Conservation (phyloP, 1,139 yeast species). For the Taphrina populina region DNA sequence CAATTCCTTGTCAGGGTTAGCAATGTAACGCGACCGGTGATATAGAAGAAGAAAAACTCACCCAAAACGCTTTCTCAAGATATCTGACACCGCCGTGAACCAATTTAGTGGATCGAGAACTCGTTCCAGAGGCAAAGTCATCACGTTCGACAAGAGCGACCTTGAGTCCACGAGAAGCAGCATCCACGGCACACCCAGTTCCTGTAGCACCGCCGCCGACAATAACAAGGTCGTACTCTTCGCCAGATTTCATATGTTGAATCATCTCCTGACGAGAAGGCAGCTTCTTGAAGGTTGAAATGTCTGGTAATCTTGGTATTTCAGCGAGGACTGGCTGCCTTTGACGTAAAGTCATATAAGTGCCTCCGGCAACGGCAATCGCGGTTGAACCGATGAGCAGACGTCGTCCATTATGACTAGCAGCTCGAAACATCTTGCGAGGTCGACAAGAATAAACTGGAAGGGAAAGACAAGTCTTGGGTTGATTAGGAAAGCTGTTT, state of each 20-base stretch:
- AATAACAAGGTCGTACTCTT: constrained; percentile 67
- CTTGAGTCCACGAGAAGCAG: constrained; percentile 83
- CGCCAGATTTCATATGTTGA: constrained; percentile 26
- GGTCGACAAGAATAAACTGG: too few relatives aligned
- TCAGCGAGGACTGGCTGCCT: constrained; percentile 27
- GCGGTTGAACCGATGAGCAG: constrained; percentile 24
- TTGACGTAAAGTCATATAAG: constrained; percentile 24
- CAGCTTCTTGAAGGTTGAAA: constrained; percentile 18
- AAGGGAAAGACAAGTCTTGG: too few relatives aligned
- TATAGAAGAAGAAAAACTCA: constrained; percentile 41
- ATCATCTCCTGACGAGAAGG: constrained; percentile 27
- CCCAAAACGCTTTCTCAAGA: constrained; percentile 78
- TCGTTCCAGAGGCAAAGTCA: constrained; percentile 90
- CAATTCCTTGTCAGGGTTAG: constrained; percentile 46
- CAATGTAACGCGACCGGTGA: neutral
- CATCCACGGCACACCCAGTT: constrained; percentile 89
- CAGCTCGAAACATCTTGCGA: constrained; percentile 2
- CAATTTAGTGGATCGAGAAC: constrained; percentile 93
- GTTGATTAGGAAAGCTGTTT: too few relatives aligned
- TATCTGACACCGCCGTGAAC: constrained; percentile 98
- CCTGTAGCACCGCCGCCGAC: constrained; percentile 98
- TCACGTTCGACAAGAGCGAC: constrained; percentile 82
- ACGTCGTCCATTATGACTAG: constrained; percentile 1
- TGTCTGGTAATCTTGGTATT: constrained; percentile 19
- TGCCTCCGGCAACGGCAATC: constrained; percentile 11